phyloP scores from a whole-genome alignment of 495 filamentous ascomycete species.

The Acidiella bohemica region DNA sequence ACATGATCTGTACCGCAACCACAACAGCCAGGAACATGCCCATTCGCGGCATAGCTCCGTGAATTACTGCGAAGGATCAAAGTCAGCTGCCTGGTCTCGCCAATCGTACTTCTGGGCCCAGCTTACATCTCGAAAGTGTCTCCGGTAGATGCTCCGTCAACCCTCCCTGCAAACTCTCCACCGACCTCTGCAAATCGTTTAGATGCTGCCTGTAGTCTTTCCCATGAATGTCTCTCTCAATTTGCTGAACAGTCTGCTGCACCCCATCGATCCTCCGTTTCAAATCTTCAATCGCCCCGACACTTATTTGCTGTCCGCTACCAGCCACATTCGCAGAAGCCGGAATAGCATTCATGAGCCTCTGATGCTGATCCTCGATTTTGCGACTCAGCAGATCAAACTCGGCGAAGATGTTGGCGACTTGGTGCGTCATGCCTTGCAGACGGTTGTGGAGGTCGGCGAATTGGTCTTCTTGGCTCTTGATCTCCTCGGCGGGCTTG shows the following conservation, averaged over 20 bases:
- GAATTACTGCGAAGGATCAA: conserved; percentile 39
- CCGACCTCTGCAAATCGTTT: conserved; percentile 54
- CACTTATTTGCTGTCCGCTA: background rate
- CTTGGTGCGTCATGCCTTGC: conserved; percentile 58
- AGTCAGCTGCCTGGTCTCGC: conserved; percentile 1
- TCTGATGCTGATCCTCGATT: conserved; percentile 47
- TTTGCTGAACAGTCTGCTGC: conserved; percentile 38
- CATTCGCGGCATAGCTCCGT: conserved; percentile 49
- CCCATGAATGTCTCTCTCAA: conserved; percentile 54
- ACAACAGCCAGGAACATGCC: conserved; percentile 60
- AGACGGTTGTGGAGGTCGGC: conserved; percentile 69
- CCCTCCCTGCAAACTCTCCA: conserved; percentile 58
- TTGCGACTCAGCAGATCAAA: conserved; percentile 33
- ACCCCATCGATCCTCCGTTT: conserved; percentile 44
- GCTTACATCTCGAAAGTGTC: conserved; percentile 35
- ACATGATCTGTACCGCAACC: conserved; percentile 58
- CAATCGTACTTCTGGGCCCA: background rate
- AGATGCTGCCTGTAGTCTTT: conserved; percentile 61
- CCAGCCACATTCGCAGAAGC: background rate
- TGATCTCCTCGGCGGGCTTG: conserved; percentile 18
- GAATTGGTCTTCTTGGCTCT: conserved; percentile 49
- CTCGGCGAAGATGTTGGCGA: conserved; percentile 54
- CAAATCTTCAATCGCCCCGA: conserved; percentile 29
- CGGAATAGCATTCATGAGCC: conserved; percentile 31
- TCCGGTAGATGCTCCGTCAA: conserved; percentile 46